Conservation (phyloP, 148 eudicot genomes). For the Rhododendron kiyosumense region DNA sequence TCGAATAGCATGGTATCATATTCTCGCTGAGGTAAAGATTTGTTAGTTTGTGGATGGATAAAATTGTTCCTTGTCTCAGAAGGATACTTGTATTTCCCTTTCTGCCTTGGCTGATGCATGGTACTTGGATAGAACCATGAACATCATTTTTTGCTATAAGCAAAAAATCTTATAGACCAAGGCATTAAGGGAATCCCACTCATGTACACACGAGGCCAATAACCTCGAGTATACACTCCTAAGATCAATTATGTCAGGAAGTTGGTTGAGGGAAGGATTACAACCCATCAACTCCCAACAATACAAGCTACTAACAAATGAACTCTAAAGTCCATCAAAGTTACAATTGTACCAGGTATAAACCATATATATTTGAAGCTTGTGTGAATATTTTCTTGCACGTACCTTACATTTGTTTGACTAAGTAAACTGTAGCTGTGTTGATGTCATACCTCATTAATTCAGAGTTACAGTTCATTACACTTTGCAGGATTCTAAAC, state of each 20-base stretch:
- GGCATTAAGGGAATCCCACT: not conserved
- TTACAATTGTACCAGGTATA: not conserved
- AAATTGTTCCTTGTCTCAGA: not conserved
- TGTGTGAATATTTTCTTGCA: not conserved
- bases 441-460: not conserved
- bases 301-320: not conserved
- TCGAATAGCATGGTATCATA: not conserved
- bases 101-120: not conserved
- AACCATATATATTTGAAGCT: not conserved
- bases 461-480: not conserved
- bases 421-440: not conserved
- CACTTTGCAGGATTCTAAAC: constrained; percentile 44
- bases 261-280: not conserved
- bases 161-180: not conserved
- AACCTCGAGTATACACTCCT: not conserved
- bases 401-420: not conserved
- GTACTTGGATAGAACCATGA: not conserved
- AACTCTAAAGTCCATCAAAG: not conserved
- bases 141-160: not conserved
- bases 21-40: not conserved
- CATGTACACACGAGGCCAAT: not conserved
- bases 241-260: not conserved
- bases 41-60: not conserved
- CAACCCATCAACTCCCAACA: not conserved
- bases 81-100: not conserved